These are phyloP conservation scores for Cladophialophora yegresii DNA, from an alignment of 2,329 filamentous ascomycete genomes.

Conservation along the genomic window DNA sequence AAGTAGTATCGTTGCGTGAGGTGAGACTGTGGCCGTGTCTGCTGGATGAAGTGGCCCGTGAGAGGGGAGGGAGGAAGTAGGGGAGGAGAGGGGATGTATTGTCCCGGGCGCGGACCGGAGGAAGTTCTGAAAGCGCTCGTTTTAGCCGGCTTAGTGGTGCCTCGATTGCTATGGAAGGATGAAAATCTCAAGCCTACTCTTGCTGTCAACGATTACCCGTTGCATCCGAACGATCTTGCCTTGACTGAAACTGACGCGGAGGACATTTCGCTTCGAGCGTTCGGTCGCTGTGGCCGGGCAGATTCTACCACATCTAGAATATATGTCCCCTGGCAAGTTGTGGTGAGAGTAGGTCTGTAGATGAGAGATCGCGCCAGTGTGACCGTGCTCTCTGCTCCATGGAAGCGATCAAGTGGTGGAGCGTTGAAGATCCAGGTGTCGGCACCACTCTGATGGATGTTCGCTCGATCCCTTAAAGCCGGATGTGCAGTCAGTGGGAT, in stretches of 20 bases:
- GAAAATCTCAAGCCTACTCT: not conserved
- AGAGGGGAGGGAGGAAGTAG: not conserved
- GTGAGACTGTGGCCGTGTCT: no score
- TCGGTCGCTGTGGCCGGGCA: not conserved
- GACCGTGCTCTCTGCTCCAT: no score
- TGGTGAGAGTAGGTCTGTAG: not conserved
- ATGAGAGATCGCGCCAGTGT: no score
- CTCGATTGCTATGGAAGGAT: not conserved
- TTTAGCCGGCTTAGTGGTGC: not conserved
- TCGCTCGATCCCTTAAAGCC: no score
- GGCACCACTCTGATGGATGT: no score
- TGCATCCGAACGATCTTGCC: not conserved
- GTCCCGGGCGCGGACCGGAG: not conserved
- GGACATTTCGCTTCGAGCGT: not conserved
- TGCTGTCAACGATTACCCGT: not conserved
- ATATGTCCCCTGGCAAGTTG: not conserved
- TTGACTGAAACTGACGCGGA: not conserved
- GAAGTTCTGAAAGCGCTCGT: not conserved
- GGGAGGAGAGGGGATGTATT: not conserved
- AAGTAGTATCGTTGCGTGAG: not conserved
- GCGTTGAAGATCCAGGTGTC: no score
- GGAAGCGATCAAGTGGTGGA: no score
- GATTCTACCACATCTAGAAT: not conserved
- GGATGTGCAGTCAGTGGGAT: no score
- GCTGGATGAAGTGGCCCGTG: not conserved